Conservation (phyloP, 1,139 yeast genomes). For the Yamadazyma membranifaciens region DNA sequence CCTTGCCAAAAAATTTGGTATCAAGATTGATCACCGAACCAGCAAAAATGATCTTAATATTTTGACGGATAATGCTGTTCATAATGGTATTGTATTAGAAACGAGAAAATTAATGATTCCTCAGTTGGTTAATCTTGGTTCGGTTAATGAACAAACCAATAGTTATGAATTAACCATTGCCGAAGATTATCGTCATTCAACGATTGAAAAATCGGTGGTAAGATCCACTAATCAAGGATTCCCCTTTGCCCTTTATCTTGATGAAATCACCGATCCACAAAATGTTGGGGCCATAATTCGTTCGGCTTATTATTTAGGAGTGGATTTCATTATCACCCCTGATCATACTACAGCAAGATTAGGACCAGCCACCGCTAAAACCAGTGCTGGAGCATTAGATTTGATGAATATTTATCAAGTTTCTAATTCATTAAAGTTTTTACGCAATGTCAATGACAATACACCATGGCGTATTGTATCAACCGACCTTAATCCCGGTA, state of each 20-base stretch:
- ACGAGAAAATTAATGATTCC: slow-evolving; percentile 56
- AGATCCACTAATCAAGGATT: slow-evolving; percentile 22
- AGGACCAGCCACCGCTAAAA: slow-evolving; percentile 75
- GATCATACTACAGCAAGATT: slow-evolving; percentile 70
- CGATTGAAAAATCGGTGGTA: slow-evolving; percentile 16
- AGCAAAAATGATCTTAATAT: slow-evolving; percentile 58
- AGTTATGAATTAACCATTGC: slow-evolving; percentile 21
- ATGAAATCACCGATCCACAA: slow-evolving; percentile 86
- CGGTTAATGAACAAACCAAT: slow-evolving; percentile 23
- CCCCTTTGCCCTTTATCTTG: slow-evolving; percentile 77
- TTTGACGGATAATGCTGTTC: slow-evolving; percentile 69
- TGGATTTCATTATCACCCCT: slow-evolving; percentile 73
- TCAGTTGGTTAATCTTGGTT: slow-evolving; percentile 34
- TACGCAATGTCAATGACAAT: slow-evolving; percentile 49
- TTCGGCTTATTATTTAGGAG: slow-evolving; percentile 82
- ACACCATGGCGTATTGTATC: slow-evolving; percentile 72
- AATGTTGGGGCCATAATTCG: slow-evolving; percentile 86
- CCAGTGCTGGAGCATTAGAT: slow-evolving; percentile 89
- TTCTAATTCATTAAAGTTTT: slow-evolving; percentile 57
- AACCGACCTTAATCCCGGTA: slow-evolving; percentile 30
- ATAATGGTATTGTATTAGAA: slow-evolving; percentile 77
- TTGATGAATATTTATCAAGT: slow-evolving; percentile 60
- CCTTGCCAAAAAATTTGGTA: slow-evolving; percentile 46
- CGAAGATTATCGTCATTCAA: slow-evolving; percentile 20
- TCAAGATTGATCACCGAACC: slow-evolving; percentile 42